Base-by-base conservation (phyloP, 331 rosid species). In the Quercus tomentella region DNA sequence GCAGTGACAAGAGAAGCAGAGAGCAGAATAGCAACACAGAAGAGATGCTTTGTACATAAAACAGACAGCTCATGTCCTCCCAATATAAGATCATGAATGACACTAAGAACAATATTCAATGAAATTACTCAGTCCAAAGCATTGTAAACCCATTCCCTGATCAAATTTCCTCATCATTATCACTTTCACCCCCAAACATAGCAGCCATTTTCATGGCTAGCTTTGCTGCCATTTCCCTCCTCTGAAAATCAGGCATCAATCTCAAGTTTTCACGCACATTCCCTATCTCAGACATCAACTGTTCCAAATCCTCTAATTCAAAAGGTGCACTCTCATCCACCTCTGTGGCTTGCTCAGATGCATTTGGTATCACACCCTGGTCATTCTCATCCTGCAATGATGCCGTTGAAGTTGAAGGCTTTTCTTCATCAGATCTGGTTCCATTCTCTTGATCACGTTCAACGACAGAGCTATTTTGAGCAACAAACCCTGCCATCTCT, bases 191-290 rank as follows among this genome's bases (percentile, higher is more conserved):
- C 69, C 91, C 91, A 82, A 91, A 94, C 86, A 92, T 80, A 80
- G 92, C 63, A 71, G 98, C 98, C 97, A 92, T 89, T 88, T 90
- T 92, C 94, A 88, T 72, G 6, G 97, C 95, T 45, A 92, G 76
- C 77, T 94, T 91, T 55, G 97, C 97, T 4, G 97, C 97, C 97
- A 86, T 92, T 77, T 92, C 97, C 83, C 91, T 82, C 80, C 97
- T 89, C 84, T 89, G 94, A 83, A 89, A 91, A 86, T 92, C 98
- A 12, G 97, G 97, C 97, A 94, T 92, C 85, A 92, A 81, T 84
- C 97, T 92, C 84, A 92, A 80, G 65, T 86, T 89, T 26, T 79
- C 83, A 10, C 94, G 97, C 91, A 88, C 82, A 78, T 89, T 94
- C 74, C 97, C 95, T 51, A 94, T 91, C 89, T 91, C 97, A 15